These are phyloP conservation scores for Aureobasidium vineae DNA, from an alignment of 2,329 filamentous ascomycete species.

Conservation along the genomic window DNA sequence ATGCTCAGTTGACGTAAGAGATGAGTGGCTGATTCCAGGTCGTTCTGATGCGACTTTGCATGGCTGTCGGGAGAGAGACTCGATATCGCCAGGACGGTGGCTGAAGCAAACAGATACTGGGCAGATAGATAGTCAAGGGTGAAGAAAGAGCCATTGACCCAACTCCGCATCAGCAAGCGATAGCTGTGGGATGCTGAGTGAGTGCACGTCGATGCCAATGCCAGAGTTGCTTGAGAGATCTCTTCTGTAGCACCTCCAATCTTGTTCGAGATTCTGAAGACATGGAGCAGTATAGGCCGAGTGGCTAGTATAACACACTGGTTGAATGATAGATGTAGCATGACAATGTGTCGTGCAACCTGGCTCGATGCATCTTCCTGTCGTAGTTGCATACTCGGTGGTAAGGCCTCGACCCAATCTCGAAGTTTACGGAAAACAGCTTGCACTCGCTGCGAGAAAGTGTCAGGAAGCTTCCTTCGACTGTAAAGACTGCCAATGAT, in stretches of 20 bases:
- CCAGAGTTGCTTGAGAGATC: slow-evolving; percentile 27
- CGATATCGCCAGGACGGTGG: slow-evolving; percentile 48
- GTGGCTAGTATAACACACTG: slow-evolving; percentile 39
- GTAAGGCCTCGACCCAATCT: slow-evolving; percentile 41
- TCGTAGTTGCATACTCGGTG: slow-evolving; percentile 38
- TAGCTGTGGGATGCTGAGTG: slow-evolving; percentile 49
- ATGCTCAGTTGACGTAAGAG: slow-evolving; percentile 44
- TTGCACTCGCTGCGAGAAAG: slow-evolving; percentile 42
- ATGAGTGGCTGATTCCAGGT: slow-evolving; percentile 43
- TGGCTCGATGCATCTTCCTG: slow-evolving; percentile 32
- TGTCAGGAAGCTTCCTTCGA: slow-evolving; percentile 32
- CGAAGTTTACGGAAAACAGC: slow-evolving; percentile 40
- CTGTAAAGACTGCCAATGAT: slow-evolving; percentile 33
- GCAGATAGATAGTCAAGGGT: slow-evolving; percentile 51
- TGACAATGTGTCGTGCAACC: slow-evolving; percentile 35
- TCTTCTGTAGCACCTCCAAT: slow-evolving; percentile 25
- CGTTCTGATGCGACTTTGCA: slow-evolving; percentile 41
- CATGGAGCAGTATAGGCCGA: slow-evolving; percentile 39
- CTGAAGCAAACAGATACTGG: slow-evolving; percentile 50
- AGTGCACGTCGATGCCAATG: slow-evolving; percentile 42
- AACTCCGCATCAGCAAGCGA: slow-evolving; percentile 45
- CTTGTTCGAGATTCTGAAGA: slow-evolving; percentile 33
- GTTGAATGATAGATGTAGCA: slow-evolving; percentile 41
- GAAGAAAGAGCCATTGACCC: slow-evolving; percentile 50
- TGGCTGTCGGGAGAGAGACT: slow-evolving; percentile 40